Percentiles rank a stretch among this genome's conserved stretches.
These are phyloP conservation scores for Dictyophora rubrovolvata DNA, from an alignment of 768 basidiomycete species.

Conservation along the genomic window DNA sequence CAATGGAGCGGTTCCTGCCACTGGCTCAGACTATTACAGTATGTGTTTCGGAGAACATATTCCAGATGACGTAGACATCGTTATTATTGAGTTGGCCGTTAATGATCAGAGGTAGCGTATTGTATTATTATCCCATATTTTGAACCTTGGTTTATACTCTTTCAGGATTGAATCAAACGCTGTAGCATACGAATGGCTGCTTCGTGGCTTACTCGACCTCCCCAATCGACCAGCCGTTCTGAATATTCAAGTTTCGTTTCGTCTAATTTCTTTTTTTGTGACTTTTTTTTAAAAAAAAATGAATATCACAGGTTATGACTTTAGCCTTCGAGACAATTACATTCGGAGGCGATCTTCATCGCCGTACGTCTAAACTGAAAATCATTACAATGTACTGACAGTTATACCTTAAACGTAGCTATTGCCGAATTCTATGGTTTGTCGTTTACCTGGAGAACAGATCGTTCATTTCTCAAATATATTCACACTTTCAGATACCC, in stretches of 20 bases:
- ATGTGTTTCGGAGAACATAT: constrained; percentile 12
- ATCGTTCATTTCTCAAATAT: neutral
- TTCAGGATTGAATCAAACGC: constrained; percentile 5
- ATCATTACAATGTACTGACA: too few relatives aligned
- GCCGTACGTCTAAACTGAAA: neutral
- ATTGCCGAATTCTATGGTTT: constrained; percentile 8
- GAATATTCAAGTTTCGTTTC: constrained; percentile 7
- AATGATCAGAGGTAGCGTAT: constrained; percentile 10
- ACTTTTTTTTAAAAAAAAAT: neutral
- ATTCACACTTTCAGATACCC: constrained; percentile 2
- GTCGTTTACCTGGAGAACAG: neutral
- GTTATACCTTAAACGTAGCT: neutral
- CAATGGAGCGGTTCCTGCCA: constrained; percentile 10
- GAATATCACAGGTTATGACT: neutral
- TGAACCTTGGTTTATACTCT: neutral
- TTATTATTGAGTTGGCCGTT: constrained; percentile 10
- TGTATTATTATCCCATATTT: neutral
- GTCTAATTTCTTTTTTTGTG: neutral
- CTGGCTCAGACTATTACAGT: constrained; percentile 9
- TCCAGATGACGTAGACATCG: constrained; percentile 8
- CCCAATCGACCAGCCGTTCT: constrained; percentile 7
- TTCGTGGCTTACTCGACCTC: constrained; percentile 7
- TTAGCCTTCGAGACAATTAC: constrained; percentile 6
- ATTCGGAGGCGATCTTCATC: constrained; percentile 11
- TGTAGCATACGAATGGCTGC: constrained; percentile 8